phyloP scores from a whole-genome alignment of 2,329 filamentous ascomycete genomes.

The Amauroascus verrucosus region DNA sequence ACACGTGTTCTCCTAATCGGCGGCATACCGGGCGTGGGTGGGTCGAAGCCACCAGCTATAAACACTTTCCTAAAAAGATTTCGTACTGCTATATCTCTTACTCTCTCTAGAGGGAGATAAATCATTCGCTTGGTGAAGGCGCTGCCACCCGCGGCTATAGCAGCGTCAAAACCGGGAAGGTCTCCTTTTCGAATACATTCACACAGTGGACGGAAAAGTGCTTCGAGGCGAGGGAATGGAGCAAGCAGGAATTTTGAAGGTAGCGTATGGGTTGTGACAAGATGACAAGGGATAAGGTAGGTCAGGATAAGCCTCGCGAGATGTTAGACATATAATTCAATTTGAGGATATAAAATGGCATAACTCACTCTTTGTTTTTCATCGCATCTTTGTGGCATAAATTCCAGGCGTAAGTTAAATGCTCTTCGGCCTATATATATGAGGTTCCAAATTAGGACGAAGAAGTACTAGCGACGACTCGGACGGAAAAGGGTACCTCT shows the following conservation, averaged over 20 bases:
- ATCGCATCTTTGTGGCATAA: conserved; percentile 63
- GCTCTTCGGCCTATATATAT: conserved; percentile 56
- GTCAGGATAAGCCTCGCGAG: conserved; percentile 69
- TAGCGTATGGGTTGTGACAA: conserved; percentile 77
- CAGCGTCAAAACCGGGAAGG: conserved; percentile 71
- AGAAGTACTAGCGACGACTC: neutral
- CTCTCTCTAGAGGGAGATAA: conserved; percentile 86
- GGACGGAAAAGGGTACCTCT: conserved; percentile 43
- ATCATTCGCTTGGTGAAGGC: conserved; percentile 89
- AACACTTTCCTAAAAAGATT: conserved; percentile 92
- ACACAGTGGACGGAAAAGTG: conserved; percentile 67
- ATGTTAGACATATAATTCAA: conserved; percentile 19
- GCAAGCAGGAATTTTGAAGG: conserved; percentile 62
- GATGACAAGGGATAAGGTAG: conserved; percentile 86
- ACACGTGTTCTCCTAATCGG: conserved; percentile 60
- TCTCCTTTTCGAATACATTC: conserved; percentile 72
- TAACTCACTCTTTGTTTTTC: conserved; percentile 69
- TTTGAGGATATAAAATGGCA: neutral
- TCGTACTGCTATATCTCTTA: conserved; percentile 79
- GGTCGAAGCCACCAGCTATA: conserved; percentile 69
- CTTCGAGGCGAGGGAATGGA: conserved; percentile 64
- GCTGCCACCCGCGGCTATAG: conserved; percentile 71
- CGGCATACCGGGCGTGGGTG: conserved; percentile 57
- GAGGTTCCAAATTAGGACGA: neutral
- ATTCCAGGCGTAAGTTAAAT: conserved; percentile 70